These are phyloP conservation scores for Mangifera indica DNA, from an alignment of 345 rosid species.

Conservation along the genomic window DNA sequence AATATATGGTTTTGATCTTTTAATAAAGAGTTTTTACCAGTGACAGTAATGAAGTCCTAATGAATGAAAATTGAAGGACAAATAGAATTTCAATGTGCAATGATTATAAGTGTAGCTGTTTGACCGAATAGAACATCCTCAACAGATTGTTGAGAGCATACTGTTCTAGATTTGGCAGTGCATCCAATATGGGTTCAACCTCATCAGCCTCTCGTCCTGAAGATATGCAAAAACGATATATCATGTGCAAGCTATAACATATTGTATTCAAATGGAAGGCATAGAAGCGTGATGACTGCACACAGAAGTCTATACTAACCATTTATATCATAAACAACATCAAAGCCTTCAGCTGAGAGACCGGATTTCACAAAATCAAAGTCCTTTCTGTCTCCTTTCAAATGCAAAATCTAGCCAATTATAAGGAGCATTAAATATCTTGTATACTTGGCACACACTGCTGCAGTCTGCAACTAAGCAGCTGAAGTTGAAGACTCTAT, in stretches of 20 bases:
- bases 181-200: slow-evolving; percentile 91
- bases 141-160: slow-evolving; percentile 36
- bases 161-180: slow-evolving; percentile 91
- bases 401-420: slow-evolving; percentile 69
- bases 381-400: slow-evolving; percentile 97
- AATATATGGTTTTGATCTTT: neutral
- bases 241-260: neutral
- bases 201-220: slow-evolving; percentile 90
- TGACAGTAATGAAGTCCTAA: neutral
- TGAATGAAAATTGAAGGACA: neutral
- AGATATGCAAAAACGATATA: slow-evolving; percentile 11
- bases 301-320: neutral
- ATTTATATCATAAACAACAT: slow-evolving; percentile 18
- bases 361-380: slow-evolving; percentile 93
- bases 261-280: neutral
- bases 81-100: neutral
- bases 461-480: neutral
- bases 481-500: neutral
- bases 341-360: slow-evolving; percentile 88
- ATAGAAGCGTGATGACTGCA: neutral
- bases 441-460: neutral
- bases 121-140: neutral
- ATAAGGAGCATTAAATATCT: slow-evolving; percentile 8
- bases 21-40: neutral
- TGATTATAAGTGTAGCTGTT: no score